These are phyloP conservation scores for Xylaria arbuscula DNA, from an alignment of 2,329 filamentous ascomycete genomes.

Conservation along the genomic window DNA sequence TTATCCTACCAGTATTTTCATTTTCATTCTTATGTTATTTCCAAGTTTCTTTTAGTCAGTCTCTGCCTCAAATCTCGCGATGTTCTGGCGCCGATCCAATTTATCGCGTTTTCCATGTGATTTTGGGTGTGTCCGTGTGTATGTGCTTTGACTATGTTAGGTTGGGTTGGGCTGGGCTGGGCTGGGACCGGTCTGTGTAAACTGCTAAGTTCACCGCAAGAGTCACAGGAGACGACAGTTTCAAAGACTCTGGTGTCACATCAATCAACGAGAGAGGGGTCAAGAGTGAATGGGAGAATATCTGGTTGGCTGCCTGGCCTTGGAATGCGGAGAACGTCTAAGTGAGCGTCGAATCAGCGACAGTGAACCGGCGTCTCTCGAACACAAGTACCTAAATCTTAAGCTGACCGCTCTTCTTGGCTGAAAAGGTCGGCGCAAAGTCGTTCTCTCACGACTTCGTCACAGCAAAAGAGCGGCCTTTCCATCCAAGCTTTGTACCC, in stretches of 20 bases:
- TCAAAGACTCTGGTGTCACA: conserved; percentile 38
- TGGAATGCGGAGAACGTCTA: conserved; percentile 38
- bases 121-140: background rate
- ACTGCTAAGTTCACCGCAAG: conserved; percentile 48
- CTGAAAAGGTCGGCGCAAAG: conserved; percentile 41
- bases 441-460: conserved; percentile 18
- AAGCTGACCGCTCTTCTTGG: conserved; percentile 48
- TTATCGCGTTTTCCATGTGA: background rate
- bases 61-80: conserved; percentile 10
- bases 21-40: background rate
- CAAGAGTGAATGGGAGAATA: conserved; percentile 27
- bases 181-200: conserved; percentile 3
- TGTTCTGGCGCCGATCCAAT: conserved; percentile 12
- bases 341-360: conserved; percentile 40
- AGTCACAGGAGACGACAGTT: conserved; percentile 38
- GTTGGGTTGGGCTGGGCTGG: background rate
- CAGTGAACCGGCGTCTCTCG: conserved; percentile 29
- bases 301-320: conserved; percentile 40
- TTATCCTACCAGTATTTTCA: background rate
- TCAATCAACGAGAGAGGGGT: conserved; percentile 36
- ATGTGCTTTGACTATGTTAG: conserved; percentile 11
- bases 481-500: conserved; percentile 25
- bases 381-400: conserved; percentile 38
- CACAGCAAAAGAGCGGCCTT: conserved; percentile 34
- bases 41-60: background rate